Evolutionary conservation across 2,329 filamentous ascomycete species (phyloP), one percentile per base, ranked within the genome.

Genomic region (Aspergillus chevalieri): DNA sequence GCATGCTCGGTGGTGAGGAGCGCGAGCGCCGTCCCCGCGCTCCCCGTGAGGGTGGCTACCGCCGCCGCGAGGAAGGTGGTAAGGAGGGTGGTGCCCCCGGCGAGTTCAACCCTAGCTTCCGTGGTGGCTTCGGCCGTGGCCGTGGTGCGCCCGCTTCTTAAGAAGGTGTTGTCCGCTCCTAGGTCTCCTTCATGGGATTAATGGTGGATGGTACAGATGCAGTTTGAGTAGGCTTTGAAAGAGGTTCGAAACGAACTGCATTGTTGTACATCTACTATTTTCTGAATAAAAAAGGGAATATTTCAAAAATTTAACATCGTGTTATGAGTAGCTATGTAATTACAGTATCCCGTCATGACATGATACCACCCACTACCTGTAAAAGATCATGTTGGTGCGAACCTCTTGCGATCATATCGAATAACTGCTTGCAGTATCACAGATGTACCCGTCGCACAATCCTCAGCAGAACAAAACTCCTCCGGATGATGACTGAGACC

Each of bases 31-130:
- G 89, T 77, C 86, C 87, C 76, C 86, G 89, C 79, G 82, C 79
- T 70, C 78, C 80, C 70, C 85, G 87, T 77, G 87, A 87, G 65
- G 91, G 91, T 73, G 88, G 87, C 72, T 95, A 96, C 84, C 82
- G 91, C 76, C 85, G 91, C 76, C 87, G 91, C 71, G 89, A 94
- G 69, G 85, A 83, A 77, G 86, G 84, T 69, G 82, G 85, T 74
- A 94, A 94, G 84, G 89, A 95, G 80, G 89, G 89, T 69, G 88
- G 85, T 81, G 88, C 89, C 73, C 87, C 89, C 69, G 87, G 88
- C 78, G 88, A 90, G 77, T 95, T 93, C 75, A 85, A 86, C 78
- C 90, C 90, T 72, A 84, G 86, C 75, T 95, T 95, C 86, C 88
- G 87, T 81, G 86, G 87, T 80, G 88, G 87, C 70, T 87, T 86